Conservation (phyloP, 352 stramenopile genomes). For the Elongisporangium anandrum region DNA sequence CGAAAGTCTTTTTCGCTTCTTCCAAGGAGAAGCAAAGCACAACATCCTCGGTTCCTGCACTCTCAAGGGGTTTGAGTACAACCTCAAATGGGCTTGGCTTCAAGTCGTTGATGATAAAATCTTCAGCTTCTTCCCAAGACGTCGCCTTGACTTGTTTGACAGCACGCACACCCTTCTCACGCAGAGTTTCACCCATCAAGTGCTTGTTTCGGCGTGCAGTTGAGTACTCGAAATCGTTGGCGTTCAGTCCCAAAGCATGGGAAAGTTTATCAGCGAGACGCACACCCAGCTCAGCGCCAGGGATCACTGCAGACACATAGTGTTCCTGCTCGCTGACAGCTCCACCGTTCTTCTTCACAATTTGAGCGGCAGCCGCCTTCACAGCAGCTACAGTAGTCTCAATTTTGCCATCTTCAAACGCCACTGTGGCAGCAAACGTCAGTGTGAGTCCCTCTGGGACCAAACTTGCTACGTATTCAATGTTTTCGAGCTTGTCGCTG, state of each 20-base stretch:
- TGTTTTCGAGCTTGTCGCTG: constrained; percentile 79
- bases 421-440: constrained; percentile 72
- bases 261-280: constrained; percentile 88
- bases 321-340: constrained; percentile 23
- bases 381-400: constrained; percentile 41
- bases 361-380: constrained; percentile 31
- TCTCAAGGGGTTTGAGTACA: constrained; percentile 90
- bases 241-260: constrained; percentile 77
- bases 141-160: constrained; percentile 87
- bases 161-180: constrained; percentile 72
- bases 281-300: constrained; percentile 91
- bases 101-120: constrained; percentile 65
- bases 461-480: constrained; percentile 74
- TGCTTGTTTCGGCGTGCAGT: constrained; percentile 76
- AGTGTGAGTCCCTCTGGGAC: constrained; percentile 74
- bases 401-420: constrained; percentile 48
- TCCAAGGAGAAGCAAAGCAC: constrained; percentile 77
- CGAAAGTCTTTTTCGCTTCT: constrained; percentile 77
- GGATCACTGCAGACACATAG: constrained; percentile 80
- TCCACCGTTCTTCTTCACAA: constrained; percentile 18
- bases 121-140: constrained; percentile 66
- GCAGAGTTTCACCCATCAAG: constrained; percentile 86
- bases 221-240: constrained; percentile 80
- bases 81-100: constrained; percentile 74
- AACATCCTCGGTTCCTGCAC: constrained; percentile 71